These are phyloP conservation scores for Luffa aegyptiaca DNA, from an alignment of 306 rosid species.

Conservation along the genomic window DNA sequence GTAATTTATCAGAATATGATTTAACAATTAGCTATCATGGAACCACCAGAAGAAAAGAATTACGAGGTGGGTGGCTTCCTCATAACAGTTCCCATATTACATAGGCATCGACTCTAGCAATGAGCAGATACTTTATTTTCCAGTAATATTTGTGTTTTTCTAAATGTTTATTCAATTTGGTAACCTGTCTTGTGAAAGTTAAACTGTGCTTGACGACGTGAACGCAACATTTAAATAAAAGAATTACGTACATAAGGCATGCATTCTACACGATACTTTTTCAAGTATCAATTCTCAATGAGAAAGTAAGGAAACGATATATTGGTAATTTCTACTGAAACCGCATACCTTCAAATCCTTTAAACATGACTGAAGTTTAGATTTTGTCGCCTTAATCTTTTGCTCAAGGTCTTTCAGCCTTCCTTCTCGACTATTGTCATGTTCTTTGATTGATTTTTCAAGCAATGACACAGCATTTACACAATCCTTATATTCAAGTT, in stretches of 20 bases:
- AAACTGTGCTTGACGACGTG: background rate
- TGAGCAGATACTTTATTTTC: no score
- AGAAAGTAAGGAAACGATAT: background rate
- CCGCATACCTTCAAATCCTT: conserved; percentile 65
- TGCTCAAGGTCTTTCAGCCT: conserved; percentile 78
- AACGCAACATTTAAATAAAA: background rate
- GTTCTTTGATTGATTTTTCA: conserved; percentile 82
- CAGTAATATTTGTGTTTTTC: no score
- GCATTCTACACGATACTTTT: background rate
- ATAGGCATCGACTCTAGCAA: no score
- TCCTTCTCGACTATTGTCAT: conserved; percentile 58
- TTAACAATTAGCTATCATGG: no score
- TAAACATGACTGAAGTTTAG: conserved; percentile 71
- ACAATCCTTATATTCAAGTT: conserved; percentile 45
- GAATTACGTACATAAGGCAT: background rate
- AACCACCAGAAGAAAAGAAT: no score
- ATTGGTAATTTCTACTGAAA: background rate
- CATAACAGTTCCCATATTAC: no score
- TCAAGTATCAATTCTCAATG: background rate
- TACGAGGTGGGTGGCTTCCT: no score
- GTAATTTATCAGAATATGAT: no score
- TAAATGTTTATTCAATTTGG: no score
- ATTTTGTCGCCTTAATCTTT: conserved; percentile 60
- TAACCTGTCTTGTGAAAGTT: no score
- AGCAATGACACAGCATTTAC: conserved; percentile 52